phyloP scores from a whole-genome alignment of 2,329 filamentous ascomycete genomes.

The Phoma sp. region DNA sequence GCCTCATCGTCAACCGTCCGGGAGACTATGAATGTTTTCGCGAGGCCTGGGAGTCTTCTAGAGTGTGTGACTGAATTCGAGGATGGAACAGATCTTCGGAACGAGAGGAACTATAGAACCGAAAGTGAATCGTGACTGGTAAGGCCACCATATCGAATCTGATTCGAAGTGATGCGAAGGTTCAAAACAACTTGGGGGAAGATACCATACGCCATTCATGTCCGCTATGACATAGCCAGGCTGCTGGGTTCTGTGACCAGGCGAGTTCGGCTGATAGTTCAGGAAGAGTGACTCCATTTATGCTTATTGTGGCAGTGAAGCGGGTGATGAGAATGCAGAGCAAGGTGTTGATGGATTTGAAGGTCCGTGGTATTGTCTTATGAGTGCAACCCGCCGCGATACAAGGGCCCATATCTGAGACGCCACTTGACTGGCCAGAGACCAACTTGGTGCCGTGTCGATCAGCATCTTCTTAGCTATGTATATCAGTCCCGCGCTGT shows the following conservation, averaged over 20 bases:
- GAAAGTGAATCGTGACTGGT: no score
- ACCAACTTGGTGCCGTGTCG: slow-evolving; percentile 60
- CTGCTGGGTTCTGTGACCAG: slow-evolving; percentile 57
- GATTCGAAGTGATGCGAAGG: slow-evolving; percentile 47
- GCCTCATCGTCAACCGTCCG: slow-evolving; percentile 46
- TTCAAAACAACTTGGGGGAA: slow-evolving; percentile 52
- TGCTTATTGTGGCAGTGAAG: slow-evolving; percentile 39
- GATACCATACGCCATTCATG: slow-evolving; percentile 54
- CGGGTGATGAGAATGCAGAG: slow-evolving; percentile 40
- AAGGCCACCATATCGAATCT: slow-evolving; percentile 46
- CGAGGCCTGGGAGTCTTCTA: not conserved
- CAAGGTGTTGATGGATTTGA: slow-evolving; percentile 41
- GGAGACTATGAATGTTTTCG: slow-evolving; percentile 22
- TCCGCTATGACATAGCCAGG: slow-evolving; percentile 56
- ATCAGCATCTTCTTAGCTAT: slow-evolving; percentile 43
- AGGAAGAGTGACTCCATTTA: slow-evolving; percentile 51
- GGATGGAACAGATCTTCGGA: not conserved
- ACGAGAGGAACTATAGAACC: no score
- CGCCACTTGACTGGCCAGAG: slow-evolving; percentile 55
- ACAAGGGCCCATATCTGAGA: slow-evolving; percentile 31
- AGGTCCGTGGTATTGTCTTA: slow-evolving; percentile 41
- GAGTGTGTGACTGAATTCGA: not conserved
- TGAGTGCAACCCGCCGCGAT: slow-evolving; percentile 35
- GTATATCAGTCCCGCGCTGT: slow-evolving; percentile 60
- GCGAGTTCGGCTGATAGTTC: slow-evolving; percentile 56